These are phyloP conservation scores for Pouteria glomerata DNA, from an alignment of 148 eudicot genomes.

Conservation along the genomic window DNA sequence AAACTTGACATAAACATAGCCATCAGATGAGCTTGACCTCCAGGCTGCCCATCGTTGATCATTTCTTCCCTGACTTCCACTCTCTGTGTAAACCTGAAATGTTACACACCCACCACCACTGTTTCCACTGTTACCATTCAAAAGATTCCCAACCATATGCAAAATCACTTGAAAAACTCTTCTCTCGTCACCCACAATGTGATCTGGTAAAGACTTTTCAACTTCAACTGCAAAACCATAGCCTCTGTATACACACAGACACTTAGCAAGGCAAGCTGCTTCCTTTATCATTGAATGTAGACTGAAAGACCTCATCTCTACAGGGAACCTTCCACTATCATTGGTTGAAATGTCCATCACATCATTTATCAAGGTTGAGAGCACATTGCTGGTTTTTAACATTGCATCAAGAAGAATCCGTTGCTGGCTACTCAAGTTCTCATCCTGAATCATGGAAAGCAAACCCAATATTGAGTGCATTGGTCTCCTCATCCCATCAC, in stretches of 20 bases:
- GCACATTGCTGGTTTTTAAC: conserved; percentile 67
- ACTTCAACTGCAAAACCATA: conserved; percentile 50
- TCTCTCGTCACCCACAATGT: conserved; percentile 73
- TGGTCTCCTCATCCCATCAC: conserved; percentile 74
- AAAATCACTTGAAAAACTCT: conserved; percentile 80
- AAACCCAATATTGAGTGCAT: conserved; percentile 79
- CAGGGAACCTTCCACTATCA: conserved; percentile 56
- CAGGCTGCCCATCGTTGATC: conserved; percentile 59
- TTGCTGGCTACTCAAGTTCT: conserved; percentile 38
- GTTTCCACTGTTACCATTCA: conserved; percentile 42
- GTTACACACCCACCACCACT: conserved; percentile 43
- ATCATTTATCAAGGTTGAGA: conserved; percentile 63
- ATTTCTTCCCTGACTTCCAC: conserved; percentile 44
- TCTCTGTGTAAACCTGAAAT: conserved; percentile 41
- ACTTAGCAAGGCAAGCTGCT: conserved; percentile 73
- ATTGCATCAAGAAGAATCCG: conserved; percentile 55
- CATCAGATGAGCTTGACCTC: conserved; percentile 60
- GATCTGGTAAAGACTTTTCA: conserved; percentile 55
- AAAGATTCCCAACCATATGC: conserved; percentile 77
- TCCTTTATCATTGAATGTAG: conserved; percentile 54
- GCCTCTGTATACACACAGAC: conserved; percentile 52
- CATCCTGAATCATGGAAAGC: conserved; percentile 63
- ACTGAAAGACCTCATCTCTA: conserved; percentile 49
- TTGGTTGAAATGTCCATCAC: conserved; percentile 68
- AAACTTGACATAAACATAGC: conserved; percentile 48